Conservation (phyloP, 257 asterid genomes). For the Ligustrum vulgare region DNA sequence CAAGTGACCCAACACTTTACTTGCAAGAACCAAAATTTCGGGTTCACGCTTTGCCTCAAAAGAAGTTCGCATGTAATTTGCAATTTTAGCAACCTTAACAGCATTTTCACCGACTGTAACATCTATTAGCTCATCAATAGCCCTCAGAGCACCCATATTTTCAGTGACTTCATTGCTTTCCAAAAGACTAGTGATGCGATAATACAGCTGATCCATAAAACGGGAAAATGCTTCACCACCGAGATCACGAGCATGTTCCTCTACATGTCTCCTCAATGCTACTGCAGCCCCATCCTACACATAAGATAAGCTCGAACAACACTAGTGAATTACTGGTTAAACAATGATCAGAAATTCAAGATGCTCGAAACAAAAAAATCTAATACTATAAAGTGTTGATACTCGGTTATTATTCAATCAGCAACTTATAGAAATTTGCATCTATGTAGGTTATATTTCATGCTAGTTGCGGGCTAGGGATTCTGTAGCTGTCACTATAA, state of each 20-base stretch:
- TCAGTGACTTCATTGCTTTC: conserved; percentile 89
- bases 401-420: neutral
- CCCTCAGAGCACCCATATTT: conserved; percentile 93
- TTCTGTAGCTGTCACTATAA: neutral
- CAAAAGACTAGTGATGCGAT: conserved; percentile 68
- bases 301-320: conserved; percentile 19
- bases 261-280: conserved; percentile 71
- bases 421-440: neutral
- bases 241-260: conserved; percentile 91
- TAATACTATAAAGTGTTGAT: no score
- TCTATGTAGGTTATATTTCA: neutral
- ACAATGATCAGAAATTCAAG: neutral
- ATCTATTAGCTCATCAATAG: conserved; percentile 94
- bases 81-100: conserved; percentile 76
- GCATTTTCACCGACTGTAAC: conserved; percentile 89
- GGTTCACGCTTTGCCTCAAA: conserved; percentile 91
- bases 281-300: conserved; percentile 83
- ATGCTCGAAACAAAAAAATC: neutral
- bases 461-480: neutral
- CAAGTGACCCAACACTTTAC: conserved; percentile 91
- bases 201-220: conserved; percentile 89
- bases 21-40: conserved; percentile 81
- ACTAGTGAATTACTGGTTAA: neutral
- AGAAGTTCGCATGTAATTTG: conserved; percentile 80
- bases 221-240: conserved; percentile 81